phyloP scores from a whole-genome alignment of 2,329 filamentous ascomycete species.

The Colletotrichum cordylinicola region DNA sequence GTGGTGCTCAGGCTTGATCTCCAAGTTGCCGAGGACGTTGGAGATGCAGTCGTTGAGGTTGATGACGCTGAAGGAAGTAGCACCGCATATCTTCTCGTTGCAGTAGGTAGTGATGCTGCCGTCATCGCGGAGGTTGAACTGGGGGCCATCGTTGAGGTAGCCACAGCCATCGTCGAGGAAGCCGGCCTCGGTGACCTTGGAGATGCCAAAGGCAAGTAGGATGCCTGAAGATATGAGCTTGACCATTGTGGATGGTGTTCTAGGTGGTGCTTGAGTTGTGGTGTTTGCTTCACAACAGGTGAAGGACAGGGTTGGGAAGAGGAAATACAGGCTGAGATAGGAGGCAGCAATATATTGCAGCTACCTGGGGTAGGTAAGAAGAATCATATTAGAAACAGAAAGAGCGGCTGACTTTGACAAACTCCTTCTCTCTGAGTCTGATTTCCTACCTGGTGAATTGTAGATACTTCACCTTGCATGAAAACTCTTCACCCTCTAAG shows the following conservation, averaged over 20 bases:
- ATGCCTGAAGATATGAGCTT: not conserved
- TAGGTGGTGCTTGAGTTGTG: not conserved
- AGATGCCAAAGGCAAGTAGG: not conserved
- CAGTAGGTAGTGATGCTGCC: constrained; percentile 14
- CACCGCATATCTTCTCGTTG: constrained; percentile 2
- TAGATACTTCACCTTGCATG: not conserved
- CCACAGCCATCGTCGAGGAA: constrained; percentile 15
- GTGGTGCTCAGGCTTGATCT: not conserved
- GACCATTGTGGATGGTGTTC: not conserved
- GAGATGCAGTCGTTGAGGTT: constrained; percentile 16
- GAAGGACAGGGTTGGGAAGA: not conserved
- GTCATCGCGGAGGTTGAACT: not conserved
- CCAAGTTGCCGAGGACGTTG: not conserved
- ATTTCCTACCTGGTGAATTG: not conserved
- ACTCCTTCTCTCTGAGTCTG: not conserved
- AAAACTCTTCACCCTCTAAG: not conserved
- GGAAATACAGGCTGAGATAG: not conserved
- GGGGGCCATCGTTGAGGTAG: not conserved
- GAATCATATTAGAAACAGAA: not conserved
- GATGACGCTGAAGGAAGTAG: not conserved
- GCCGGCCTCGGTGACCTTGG: not conserved
- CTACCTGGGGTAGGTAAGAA: not conserved
- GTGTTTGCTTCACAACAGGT: not conserved
- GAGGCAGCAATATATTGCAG: not conserved
- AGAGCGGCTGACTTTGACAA: not conserved